Conservation (phyloP, 768 basidiomycete genomes). For the Suillus cothurnatus region DNA sequence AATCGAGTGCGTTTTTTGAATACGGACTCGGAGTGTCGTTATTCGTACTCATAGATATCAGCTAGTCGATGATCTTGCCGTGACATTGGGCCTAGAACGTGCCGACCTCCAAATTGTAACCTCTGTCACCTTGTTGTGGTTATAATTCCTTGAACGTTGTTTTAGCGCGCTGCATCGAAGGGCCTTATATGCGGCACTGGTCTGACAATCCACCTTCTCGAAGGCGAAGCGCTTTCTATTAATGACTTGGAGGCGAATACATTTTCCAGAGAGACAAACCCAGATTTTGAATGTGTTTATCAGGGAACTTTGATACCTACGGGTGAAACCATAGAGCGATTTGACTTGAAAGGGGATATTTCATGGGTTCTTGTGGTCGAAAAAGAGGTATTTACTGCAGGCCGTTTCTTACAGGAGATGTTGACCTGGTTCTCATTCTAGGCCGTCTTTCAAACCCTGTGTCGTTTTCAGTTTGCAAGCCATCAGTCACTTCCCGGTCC, state of each 20-base stretch:
- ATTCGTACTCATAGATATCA: slow-evolving; percentile 31
- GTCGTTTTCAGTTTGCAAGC: slow-evolving; percentile 53
- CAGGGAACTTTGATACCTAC: slow-evolving; percentile 80
- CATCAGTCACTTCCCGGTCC: slow-evolving; percentile 53
- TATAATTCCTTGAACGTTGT: slow-evolving; percentile 12
- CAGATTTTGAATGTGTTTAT: neutral
- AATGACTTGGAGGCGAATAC: slow-evolving; percentile 60
- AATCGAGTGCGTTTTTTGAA: slow-evolving; percentile 56
- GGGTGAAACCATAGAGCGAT: slow-evolving; percentile 66
- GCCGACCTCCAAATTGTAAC: slow-evolving; percentile 78
- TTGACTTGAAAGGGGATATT: slow-evolving; percentile 56
- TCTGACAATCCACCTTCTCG: slow-evolving; percentile 56
- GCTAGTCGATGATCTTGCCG: slow-evolving; percentile 90
- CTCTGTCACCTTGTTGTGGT: neutral
- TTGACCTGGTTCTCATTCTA: slow-evolving; percentile 33
- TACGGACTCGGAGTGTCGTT: neutral
- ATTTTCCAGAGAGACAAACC: neutral
- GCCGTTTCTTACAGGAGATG: neutral
- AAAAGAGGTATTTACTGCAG: slow-evolving; percentile 70
- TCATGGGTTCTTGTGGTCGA: slow-evolving; percentile 88
- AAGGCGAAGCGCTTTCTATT: slow-evolving; percentile 52
- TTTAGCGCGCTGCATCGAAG: slow-evolving; percentile 85
- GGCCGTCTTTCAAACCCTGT: slow-evolving; percentile 95
- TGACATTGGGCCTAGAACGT: slow-evolving; percentile 73
- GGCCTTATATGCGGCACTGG: slow-evolving; percentile 79